phyloP scores from a whole-genome alignment of 257 asterid species.

The Jaltomata sinuosa region DNA sequence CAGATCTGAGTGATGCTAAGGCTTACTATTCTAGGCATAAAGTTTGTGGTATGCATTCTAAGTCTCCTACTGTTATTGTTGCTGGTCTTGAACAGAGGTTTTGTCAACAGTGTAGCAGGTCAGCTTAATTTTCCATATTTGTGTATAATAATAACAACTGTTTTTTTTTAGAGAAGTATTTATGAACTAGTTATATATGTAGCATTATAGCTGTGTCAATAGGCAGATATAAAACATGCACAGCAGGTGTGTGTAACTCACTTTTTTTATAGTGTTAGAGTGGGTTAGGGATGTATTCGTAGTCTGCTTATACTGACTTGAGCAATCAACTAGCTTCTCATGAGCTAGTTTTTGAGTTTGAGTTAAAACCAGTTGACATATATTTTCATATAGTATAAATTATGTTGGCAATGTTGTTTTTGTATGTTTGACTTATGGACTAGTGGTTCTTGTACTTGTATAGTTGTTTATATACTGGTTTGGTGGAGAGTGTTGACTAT shows the following conservation, averaged over 20 bases:
- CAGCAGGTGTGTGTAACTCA: neutral
- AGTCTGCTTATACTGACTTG: too few relatives aligned
- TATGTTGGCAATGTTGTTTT: neutral
- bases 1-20: constrained; percentile 94
- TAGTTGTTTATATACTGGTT: neutral
- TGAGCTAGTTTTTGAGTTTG: too few relatives aligned
- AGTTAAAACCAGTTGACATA: too few relatives aligned
- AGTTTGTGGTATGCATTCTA: constrained; percentile 86
- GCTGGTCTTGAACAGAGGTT: constrained; percentile 88
- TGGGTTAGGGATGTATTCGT: too few relatives aligned
- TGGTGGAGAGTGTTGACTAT: neutral
- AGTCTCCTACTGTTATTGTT: constrained; percentile 68
- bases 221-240: neutral
- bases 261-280: neutral
- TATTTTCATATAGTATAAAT: neutral
- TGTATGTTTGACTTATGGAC: neutral
- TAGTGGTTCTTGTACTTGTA: neutral
- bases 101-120: constrained; percentile 99
- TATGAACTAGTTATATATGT: neutral
- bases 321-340: too few relatives aligned
- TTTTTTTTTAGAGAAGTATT: neutral
- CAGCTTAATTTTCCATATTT: constrained; percentile 4
- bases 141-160: neutral
- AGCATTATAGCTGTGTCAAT: neutral
- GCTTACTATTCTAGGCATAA: constrained; percentile 92